Evolutionary conservation across 768 basidiomycete genomes (phyloP), one percentile per base, ranked within the genome.

Genomic region (Agaricus subrufescens): DNA sequence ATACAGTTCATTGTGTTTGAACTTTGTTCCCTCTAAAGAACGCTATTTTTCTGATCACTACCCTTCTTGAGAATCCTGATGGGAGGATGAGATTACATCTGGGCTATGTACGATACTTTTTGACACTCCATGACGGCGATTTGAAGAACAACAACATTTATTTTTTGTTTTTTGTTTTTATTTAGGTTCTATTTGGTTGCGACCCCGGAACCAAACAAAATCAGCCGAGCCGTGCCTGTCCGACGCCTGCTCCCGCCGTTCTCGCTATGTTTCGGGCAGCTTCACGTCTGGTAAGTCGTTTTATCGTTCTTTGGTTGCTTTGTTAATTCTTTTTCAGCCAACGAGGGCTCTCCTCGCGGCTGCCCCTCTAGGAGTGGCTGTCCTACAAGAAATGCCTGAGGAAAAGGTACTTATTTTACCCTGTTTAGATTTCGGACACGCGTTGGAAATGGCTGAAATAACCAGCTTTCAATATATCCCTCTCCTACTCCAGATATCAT

Each of bases 391-490:
- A 43, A 45, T 38, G 11, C 63, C 69, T 15, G 58, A 65, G 50
- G 70, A 73, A 50, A 73, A 73, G 66, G 73, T 72, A 48, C 52
- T 27, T 60, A 29, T 9, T 54, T 34, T 34, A 6, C 34, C 34
- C 34, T 8, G 34, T 11, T 25, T 26, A 49, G n/a, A 26, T 34
- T 23, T 37, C 30, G n/a, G n/a, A 55, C 5, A 43, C n/a, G 39
- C 38, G 26, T 23, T 29, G 25, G 42, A 25, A 29, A 25, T 43
- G n/a, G 25, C 7, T 15, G 19, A 14, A 31, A 14, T 46, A 1
- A 26, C 31, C 67, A 98, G 94, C 83, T 89, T 50, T 83, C 93
- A 27, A 91, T 98, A 73, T 97, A 98, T 74, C 80, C 90, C 2
- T 63, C 68, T 4, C 75, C 82, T 1, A 77, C 78, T 10, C 71